Percentiles rank a stretch among this genome's conserved stretches.
These are phyloP conservation scores for Straminergon stramineum DNA, from an alignment of 225 moss, liverwort and hornwort genomes.

Conservation along the genomic window DNA sequence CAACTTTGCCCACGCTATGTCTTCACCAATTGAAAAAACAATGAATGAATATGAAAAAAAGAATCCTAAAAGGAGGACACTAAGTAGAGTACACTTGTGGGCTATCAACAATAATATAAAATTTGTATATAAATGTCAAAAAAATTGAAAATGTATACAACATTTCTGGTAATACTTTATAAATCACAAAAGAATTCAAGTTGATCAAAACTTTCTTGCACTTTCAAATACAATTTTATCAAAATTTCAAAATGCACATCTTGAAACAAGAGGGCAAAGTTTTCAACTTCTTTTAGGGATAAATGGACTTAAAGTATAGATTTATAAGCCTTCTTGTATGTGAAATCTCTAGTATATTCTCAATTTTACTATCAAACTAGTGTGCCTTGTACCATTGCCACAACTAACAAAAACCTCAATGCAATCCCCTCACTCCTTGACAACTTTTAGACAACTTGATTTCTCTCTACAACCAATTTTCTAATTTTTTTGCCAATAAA, in stretches of 20 bases:
- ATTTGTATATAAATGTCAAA: too few relatives aligned
- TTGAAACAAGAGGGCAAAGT: background rate
- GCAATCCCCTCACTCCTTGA: accelerated
- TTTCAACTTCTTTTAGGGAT: too few relatives aligned
- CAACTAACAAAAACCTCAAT: background rate
- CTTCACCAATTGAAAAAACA: background rate
- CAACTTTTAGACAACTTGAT: background rate
- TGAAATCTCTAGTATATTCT: background rate
- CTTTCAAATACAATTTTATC: background rate
- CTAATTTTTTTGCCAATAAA: background rate
- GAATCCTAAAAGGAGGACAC: too few relatives aligned
- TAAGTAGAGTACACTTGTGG: too few relatives aligned
- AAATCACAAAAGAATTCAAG: too few relatives aligned
- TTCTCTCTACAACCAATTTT: background rate
- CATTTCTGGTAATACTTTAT: too few relatives aligned
- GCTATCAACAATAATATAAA: too few relatives aligned
- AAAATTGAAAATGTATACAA: too few relatives aligned
- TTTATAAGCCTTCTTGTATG: background rate
- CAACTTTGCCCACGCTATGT: background rate
- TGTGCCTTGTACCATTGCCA: accelerated
- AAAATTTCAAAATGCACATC: background rate
- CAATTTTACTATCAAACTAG: background rate
- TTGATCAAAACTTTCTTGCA: background rate
- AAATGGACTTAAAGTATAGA: background rate
- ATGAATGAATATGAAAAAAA: background rate